Conservation (phyloP, 257 asterid species). For the Schizonepeta tenuifolia region DNA sequence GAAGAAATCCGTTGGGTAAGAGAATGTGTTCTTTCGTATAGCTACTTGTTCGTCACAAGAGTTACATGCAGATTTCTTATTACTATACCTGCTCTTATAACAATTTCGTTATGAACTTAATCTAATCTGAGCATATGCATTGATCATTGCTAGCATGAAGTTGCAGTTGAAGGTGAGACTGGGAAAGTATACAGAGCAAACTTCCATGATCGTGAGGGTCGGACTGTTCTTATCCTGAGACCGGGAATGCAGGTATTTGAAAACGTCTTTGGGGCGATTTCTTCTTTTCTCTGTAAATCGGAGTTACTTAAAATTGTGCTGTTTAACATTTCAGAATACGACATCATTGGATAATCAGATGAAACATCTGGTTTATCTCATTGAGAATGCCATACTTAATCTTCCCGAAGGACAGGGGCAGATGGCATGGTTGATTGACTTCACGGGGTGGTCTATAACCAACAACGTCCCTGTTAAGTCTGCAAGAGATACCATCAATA, state of each 20-base stretch:
- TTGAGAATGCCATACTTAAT: constrained; percentile 89
- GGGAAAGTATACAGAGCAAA: constrained; percentile 84
- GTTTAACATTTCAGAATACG: constrained; percentile 66
- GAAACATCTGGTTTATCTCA: constrained; percentile 81
- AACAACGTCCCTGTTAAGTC: constrained; percentile 79
- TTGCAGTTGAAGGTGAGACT: constrained; percentile 87
- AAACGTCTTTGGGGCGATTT: constrained; percentile 14
- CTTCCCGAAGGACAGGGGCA: constrained; percentile 95
- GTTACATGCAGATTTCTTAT: neutral
- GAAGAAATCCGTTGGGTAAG: constrained; percentile 98
- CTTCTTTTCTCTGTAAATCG: neutral
- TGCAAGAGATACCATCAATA: constrained; percentile 73
- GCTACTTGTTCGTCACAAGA: constrained; percentile 1
- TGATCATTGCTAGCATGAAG: constrained; percentile 61
- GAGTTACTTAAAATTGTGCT: neutral
- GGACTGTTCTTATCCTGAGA: constrained; percentile 86
- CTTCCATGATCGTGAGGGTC: constrained; percentile 84
- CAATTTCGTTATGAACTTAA: constrained; percentile 11
- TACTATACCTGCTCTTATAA: neutral
- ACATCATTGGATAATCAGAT: constrained; percentile 79
- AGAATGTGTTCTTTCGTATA: neutral
- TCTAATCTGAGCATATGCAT: constrained; percentile 3
- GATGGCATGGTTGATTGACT: constrained; percentile 95
- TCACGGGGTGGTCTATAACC: constrained; percentile 86
- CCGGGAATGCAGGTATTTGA: constrained; percentile 83